Evolutionary conservation across 257 asterid genomes (phyloP).

Genomic region (Ocimum tenuiflorum): DNA sequence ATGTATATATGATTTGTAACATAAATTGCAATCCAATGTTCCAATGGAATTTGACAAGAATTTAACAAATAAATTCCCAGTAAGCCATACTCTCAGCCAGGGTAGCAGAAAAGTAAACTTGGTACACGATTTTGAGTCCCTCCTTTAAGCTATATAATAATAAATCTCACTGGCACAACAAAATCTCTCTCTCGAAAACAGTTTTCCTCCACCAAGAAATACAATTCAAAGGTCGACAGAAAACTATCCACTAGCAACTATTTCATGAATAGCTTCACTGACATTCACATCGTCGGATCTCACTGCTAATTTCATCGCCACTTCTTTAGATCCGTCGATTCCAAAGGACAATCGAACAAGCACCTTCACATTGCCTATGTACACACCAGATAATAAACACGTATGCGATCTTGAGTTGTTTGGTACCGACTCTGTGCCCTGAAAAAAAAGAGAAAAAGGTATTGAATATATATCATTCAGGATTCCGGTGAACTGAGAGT

Average conservation of each 20-base stretch:
- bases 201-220: background rate
- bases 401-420: conserved; percentile 86
- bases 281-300: conserved; percentile 81
- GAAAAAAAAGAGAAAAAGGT: no score
- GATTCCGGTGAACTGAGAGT: no score
- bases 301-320: conserved; percentile 93
- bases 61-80: conserved; percentile 13
- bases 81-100: no score
- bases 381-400: conserved; percentile 86
- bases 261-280: conserved; percentile 87
- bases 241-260: conserved; percentile 79
- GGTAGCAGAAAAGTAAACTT: background rate
- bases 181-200: conserved; percentile 22
- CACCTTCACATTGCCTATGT: conserved; percentile 82
- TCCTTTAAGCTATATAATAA: background rate
- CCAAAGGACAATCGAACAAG: conserved; percentile 87
- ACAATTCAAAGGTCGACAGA: background rate
- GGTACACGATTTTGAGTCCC: conserved; percentile 7
- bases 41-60: background rate
- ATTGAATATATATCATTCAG: no score
- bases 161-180: conserved; percentile 17
- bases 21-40: conserved; percentile 10
- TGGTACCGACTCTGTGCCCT: conserved; percentile 88
- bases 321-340: conserved; percentile 74
- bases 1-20: background rate